These are phyloP conservation scores for Pseudoperonospora humuli DNA, from an alignment of 352 stramenopile genomes.

Conservation along the genomic window DNA sequence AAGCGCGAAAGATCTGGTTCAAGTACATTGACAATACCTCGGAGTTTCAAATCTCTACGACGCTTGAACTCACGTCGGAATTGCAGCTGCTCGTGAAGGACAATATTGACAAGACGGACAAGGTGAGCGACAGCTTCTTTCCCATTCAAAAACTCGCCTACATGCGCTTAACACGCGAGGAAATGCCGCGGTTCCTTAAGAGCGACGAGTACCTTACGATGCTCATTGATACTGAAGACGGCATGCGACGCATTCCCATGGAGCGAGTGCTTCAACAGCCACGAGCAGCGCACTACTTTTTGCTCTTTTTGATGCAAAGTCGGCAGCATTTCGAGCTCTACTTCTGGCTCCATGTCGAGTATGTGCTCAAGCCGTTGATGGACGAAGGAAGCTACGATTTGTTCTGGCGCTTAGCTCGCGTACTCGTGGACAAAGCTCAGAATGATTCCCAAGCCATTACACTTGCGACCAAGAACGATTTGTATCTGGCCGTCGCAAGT, in stretches of 20 bases:
- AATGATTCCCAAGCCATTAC: slow-evolving; percentile 76
- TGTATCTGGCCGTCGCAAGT: slow-evolving; percentile 41
- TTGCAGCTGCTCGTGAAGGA: slow-evolving; percentile 70
- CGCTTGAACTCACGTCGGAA: slow-evolving; percentile 68
- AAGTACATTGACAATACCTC: slow-evolving; percentile 80
- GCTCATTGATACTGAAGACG: slow-evolving; percentile 75
- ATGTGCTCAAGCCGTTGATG: slow-evolving; percentile 68
- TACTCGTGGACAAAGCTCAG: slow-evolving; percentile 65
- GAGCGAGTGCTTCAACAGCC: slow-evolving; percentile 72
- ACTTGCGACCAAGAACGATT: slow-evolving; percentile 60
- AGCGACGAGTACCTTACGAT: slow-evolving; percentile 81
- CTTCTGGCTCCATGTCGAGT: slow-evolving; percentile 85
- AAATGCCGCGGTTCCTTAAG: slow-evolving; percentile 80
- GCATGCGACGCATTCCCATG: slow-evolving; percentile 68
- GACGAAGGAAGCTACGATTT: slow-evolving; percentile 35
- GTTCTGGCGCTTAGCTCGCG: slow-evolving; percentile 62
- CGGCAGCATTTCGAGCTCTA: slow-evolving; percentile 84
- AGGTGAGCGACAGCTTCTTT: slow-evolving; percentile 69
- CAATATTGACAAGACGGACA: slow-evolving; percentile 41
- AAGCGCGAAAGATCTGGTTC: slow-evolving; percentile 77
- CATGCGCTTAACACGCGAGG: slow-evolving; percentile 71
- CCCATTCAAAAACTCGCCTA: slow-evolving; percentile 81
- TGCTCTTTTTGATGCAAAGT: slow-evolving; percentile 83
- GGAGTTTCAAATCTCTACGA: slow-evolving; percentile 79
- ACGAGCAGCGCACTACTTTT: slow-evolving; percentile 75